A percentile compares a stretch with the other conserved stretches of the same genome.
Evolutionary conservation across 352 stramenopile genomes (phyloP).

Genomic region (Phytophthora tentaculata): DNA sequence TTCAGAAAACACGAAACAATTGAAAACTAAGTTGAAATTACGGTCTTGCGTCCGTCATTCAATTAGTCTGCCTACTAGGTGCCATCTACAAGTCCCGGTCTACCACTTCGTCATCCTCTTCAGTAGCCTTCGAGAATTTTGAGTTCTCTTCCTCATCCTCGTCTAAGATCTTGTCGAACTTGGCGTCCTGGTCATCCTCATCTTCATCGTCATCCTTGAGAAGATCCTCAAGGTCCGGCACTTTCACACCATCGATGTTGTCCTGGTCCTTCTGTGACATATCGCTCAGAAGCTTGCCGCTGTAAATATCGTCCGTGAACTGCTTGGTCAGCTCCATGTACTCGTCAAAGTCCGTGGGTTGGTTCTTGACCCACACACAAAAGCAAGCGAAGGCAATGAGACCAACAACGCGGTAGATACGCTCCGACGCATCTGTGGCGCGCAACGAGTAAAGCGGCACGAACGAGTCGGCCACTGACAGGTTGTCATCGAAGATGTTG

Average conservation of each 20-base stretch:
- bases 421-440: slow-evolving; percentile 89
- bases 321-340: slow-evolving; percentile 99
- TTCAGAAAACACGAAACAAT: slow-evolving; percentile 16
- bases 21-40: slow-evolving; percentile 39
- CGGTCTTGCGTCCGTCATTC: slow-evolving; percentile 21
- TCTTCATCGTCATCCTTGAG: slow-evolving; percentile 88
- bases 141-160: slow-evolving; percentile 68
- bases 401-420: slow-evolving; percentile 94
- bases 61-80: slow-evolving; percentile 32
- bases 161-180: slow-evolving; percentile 84
- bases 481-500: slow-evolving; percentile 99
- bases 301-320: slow-evolving; percentile 99
- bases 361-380: slow-evolving; percentile 98
- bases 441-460: slow-evolving; percentile 93
- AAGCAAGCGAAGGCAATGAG: slow-evolving; percentile 95
- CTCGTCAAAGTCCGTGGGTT: slow-evolving; percentile 99
- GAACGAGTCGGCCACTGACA: slow-evolving; percentile 98
- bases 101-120: slow-evolving; percentile 45
- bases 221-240: slow-evolving; percentile 86
- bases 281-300: slow-evolving; percentile 97
- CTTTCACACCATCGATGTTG: slow-evolving; percentile 97
- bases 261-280: slow-evolving; percentile 98
- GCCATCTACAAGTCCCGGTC: slow-evolving; percentile 75
- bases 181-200: slow-evolving; percentile 71
- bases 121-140: slow-evolving; percentile 36